phyloP scores from a whole-genome alignment of 2,329 filamentous ascomycete species.

The Corniculantispora saksenae region DNA sequence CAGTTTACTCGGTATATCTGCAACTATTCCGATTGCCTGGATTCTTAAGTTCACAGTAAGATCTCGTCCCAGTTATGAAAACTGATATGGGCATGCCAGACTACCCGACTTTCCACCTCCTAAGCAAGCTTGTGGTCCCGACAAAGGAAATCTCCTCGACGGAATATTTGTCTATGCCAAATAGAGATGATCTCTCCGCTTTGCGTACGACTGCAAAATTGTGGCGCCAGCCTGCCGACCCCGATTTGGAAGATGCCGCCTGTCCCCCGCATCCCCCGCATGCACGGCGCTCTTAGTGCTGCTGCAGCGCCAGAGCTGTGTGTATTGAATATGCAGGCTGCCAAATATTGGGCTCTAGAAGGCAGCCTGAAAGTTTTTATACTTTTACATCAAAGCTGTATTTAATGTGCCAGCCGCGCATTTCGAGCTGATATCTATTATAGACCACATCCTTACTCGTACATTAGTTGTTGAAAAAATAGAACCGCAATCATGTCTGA shows the following conservation, averaged over 20 bases:
- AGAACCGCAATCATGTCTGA: background rate
- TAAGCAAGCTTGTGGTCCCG: too few relatives aligned
- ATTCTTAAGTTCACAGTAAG: too few relatives aligned
- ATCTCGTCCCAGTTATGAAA: too few relatives aligned
- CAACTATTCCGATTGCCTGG: too few relatives aligned
- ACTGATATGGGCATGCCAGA: too few relatives aligned
- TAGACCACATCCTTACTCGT: background rate
- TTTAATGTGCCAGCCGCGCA: background rate
- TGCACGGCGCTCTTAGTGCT: conserved; percentile 2
- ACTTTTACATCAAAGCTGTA: background rate
- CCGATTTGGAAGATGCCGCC: conserved; percentile 4
- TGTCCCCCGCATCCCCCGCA: background rate
- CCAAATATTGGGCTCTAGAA: background rate
- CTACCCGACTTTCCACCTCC: too few relatives aligned
- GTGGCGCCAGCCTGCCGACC: background rate
- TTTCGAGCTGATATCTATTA: background rate
- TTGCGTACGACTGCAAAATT: background rate
- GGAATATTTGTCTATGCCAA: too few relatives aligned
- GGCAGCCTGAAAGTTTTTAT: background rate
- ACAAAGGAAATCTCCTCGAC: too few relatives aligned
- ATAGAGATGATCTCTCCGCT: too few relatives aligned
- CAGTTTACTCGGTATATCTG: too few relatives aligned
- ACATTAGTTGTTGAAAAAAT: background rate
- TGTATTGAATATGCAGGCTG: background rate
- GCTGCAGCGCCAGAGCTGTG: background rate